phyloP scores from a whole-genome alignment of 2,329 filamentous ascomycete species.

The Fusarium transvaalense region DNA sequence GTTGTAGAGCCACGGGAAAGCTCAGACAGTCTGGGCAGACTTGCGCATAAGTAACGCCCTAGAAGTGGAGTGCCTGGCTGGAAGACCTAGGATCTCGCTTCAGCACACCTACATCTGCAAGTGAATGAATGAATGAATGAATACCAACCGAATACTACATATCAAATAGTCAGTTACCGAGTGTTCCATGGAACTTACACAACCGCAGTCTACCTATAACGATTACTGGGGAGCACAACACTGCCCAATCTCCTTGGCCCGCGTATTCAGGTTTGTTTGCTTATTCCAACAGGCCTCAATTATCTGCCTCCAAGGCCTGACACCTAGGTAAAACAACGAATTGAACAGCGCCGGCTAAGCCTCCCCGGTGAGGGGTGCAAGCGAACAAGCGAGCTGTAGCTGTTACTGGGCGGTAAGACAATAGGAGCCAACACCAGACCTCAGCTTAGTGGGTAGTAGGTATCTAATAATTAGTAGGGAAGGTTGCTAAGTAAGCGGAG shows the following conservation, averaged over 20 bases:
- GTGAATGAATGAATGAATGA: neutral
- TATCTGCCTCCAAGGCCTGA: conserved; percentile 28
- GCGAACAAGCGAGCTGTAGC: conserved; percentile 24
- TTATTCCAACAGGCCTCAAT: conserved; percentile 29
- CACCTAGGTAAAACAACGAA: conserved; percentile 31
- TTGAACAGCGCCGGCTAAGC: conserved; percentile 37
- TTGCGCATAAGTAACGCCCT: conserved; percentile 15
- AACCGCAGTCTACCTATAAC: neutral
- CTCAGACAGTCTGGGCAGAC: conserved; percentile 8
- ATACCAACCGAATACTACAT: neutral
- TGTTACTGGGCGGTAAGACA: conserved; percentile 35
- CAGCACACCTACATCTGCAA: neutral
- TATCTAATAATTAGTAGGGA: neutral
- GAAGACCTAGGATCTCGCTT: neutral
- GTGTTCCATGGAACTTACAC: conserved; percentile 3
- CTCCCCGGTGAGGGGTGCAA: conserved; percentile 42
- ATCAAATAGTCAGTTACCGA: neutral
- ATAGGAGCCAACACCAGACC: conserved; percentile 7
- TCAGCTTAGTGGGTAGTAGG: conserved; percentile 6
- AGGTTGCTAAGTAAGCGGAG: conserved; percentile 1
- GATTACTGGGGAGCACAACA: conserved; percentile 1
- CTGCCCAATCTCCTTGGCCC: conserved; percentile 26
- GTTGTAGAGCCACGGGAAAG: conserved; percentile 11
- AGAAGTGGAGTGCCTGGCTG: conserved; percentile 2
- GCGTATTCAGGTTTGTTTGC: conserved; percentile 31